These are phyloP conservation scores for Apiospora hydei DNA, from an alignment of 2,329 filamentous ascomycete species.

Conservation along the genomic window DNA sequence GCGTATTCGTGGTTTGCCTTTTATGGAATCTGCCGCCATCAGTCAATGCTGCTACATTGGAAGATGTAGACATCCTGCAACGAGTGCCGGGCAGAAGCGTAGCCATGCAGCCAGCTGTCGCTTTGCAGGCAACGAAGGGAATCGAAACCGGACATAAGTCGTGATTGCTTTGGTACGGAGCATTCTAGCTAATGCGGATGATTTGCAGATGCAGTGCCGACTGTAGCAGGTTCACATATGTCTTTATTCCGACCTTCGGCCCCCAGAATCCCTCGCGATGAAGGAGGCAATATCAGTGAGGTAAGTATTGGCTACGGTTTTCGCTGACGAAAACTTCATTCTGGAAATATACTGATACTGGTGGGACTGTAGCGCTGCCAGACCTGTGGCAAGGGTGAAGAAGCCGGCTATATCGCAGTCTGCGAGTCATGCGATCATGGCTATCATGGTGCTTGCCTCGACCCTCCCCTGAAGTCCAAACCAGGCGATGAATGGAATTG, in stretches of 20 bases:
- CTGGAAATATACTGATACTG: slow-evolving; percentile 31
- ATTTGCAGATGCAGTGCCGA: slow-evolving; percentile 70
- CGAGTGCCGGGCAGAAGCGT: not conserved
- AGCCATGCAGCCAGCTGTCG: not conserved
- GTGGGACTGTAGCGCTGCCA: slow-evolving; percentile 73
- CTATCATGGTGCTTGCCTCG: slow-evolving; percentile 87
- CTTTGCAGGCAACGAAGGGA: not conserved
- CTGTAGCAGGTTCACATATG: slow-evolving; percentile 96
- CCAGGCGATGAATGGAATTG: slow-evolving; percentile 96
- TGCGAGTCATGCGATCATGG: slow-evolving; percentile 94
- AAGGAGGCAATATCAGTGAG: slow-evolving; percentile 54
- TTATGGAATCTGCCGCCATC: not conserved
- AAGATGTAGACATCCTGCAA: not conserved
- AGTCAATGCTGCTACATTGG: not conserved
- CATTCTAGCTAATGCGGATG: slow-evolving; percentile 44
- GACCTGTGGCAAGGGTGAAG: slow-evolving; percentile 81
- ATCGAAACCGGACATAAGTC: not conserved
- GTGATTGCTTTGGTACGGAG: slow-evolving; percentile 35
- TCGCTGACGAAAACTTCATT: not conserved
- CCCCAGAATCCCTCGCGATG: slow-evolving; percentile 68
- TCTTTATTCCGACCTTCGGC: slow-evolving; percentile 86
- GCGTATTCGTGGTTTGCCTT: not conserved
- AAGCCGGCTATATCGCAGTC: slow-evolving; percentile 72
- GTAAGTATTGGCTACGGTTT: slow-evolving; percentile 34
- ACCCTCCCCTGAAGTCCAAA: slow-evolving; percentile 79